phyloP scores from a whole-genome alignment of 2,329 filamentous ascomycete species.

The Hysterium pulicare region DNA sequence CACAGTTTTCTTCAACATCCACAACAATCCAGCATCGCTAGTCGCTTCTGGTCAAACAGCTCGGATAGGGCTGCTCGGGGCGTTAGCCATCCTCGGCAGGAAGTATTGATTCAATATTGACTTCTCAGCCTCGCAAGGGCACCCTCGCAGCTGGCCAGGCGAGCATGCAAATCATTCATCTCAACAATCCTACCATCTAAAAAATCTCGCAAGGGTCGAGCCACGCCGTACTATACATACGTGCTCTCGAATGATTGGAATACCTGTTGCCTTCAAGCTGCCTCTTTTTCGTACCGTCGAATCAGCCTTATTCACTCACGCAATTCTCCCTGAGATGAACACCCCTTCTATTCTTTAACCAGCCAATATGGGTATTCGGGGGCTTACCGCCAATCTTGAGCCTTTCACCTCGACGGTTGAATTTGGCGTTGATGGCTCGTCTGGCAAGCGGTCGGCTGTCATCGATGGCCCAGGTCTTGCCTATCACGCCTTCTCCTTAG shows the following conservation, averaged over 20 bases:
- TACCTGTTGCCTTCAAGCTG: too few relatives aligned
- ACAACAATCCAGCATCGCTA: not conserved
- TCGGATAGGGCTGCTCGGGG: not conserved
- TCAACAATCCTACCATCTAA: constrained; percentile 2
- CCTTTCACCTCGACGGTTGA: constrained; percentile 23
- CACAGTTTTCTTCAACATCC: too few relatives aligned
- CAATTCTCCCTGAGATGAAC: too few relatives aligned
- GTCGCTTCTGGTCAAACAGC: not conserved
- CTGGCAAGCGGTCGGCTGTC: constrained; percentile 32
- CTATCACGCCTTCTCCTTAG: constrained; percentile 64
- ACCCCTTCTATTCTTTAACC: not conserved
- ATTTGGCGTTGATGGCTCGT: constrained; percentile 20
- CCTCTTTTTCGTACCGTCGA: too few relatives aligned
- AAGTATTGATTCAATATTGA: not conserved
- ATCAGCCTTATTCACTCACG: too few relatives aligned
- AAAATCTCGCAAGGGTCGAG: not conserved
- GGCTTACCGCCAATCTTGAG: constrained; percentile 28
- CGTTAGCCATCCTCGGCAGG: not conserved
- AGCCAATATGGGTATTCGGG: constrained; percentile 31
- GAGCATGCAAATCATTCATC: too few relatives aligned
- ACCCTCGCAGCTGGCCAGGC: not conserved
- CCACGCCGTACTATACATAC: not conserved
- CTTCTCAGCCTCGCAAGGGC: not conserved
- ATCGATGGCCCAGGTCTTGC: constrained; percentile 80
- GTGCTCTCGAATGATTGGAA: not conserved